A percentile compares a stretch with the other conserved stretches of the same genome.
These are phyloP conservation scores for Asterophora parasitica DNA, from an alignment of 768 basidiomycete species.

Conservation along the genomic window DNA sequence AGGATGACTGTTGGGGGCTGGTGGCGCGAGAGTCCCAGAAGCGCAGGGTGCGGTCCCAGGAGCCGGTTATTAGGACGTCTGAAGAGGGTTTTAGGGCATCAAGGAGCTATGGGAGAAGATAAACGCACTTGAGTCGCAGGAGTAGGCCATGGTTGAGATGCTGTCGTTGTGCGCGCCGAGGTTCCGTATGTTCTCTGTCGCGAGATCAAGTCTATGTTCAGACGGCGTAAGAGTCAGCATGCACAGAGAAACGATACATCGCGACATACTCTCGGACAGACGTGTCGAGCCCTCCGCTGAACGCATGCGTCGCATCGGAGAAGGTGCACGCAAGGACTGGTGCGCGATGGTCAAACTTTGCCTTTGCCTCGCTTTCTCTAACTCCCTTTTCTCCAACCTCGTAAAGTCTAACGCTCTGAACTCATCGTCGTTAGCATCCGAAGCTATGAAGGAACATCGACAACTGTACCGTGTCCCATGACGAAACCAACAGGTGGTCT, in stretches of 20 bases:
- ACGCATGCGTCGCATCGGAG: conserved; percentile 60
- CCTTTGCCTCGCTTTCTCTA: conserved; percentile 58
- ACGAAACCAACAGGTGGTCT: conserved; percentile 73
- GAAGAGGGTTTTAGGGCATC: not conserved
- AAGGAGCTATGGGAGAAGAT: not conserved
- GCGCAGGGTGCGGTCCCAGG: conserved; percentile 87
- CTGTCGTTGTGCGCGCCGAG: conserved; percentile 81
- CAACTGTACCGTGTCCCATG: conserved; percentile 75
- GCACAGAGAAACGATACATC: not conserved
- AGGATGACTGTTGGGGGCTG: conserved; percentile 51
- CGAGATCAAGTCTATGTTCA: conserved; percentile 66
- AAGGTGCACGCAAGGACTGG: conserved; percentile 85
- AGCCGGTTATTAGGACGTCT: conserved; percentile 80
- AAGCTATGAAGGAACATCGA: conserved; percentile 3
- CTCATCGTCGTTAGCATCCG: not conserved
- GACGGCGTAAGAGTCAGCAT: not conserved
- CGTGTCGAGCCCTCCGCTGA: conserved; percentile 85
- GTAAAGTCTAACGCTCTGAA: conserved; percentile 36
- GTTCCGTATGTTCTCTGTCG: conserved; percentile 63
- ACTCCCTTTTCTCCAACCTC: conserved; percentile 61
- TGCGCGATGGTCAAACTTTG: conserved; percentile 86
- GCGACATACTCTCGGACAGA: conserved; percentile 73
- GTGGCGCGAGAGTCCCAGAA: conserved; percentile 81
- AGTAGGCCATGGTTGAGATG: conserved; percentile 73
- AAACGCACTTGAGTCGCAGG: conserved; percentile 56